Conservation (phyloP, 768 basidiomycete species). For the Crucibulum laeve region DNA sequence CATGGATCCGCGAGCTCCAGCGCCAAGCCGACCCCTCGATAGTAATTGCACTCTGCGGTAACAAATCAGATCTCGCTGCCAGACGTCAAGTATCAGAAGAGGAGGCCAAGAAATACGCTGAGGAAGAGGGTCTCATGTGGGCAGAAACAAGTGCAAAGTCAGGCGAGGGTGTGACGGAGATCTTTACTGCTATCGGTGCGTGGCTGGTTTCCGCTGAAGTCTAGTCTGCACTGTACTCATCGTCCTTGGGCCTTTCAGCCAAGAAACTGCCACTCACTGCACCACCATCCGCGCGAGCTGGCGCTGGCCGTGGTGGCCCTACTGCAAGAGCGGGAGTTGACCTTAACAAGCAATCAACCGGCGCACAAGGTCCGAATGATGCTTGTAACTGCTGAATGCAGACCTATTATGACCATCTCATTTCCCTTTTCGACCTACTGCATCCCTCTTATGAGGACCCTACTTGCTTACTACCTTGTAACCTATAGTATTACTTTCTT, state of each 20-base stretch:
- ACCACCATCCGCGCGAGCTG: constrained; percentile 59
- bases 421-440: constrained; percentile 9
- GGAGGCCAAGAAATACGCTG: constrained; percentile 89
- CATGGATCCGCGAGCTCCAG: constrained; percentile 95
- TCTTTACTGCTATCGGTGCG: constrained; percentile 84
- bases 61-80: constrained; percentile 86
- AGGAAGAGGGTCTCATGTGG: constrained; percentile 92
- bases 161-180: constrained; percentile 80
- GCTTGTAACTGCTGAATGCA: constrained; percentile 76
- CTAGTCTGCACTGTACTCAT: constrained; percentile 3
- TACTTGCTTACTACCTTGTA: constrained; percentile 19
- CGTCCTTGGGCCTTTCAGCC: constrained; percentile 37
- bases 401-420: constrained; percentile 1
- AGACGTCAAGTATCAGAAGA: constrained; percentile 84
- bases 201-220: constrained; percentile 1
- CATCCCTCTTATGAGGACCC: constrained; percentile 16
- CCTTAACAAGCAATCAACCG: constrained; percentile 62
- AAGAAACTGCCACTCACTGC: constrained; percentile 87
- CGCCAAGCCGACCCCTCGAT: constrained; percentile 97
- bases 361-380: constrained; percentile 51
- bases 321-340: constrained; percentile 69
- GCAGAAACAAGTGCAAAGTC: constrained; percentile 88
- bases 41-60: constrained; percentile 93
- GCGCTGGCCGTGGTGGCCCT: constrained; percentile 45
- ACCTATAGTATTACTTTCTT: constrained; percentile 14